Base-by-base conservation (phyloP, 306 rosid genomes). In the Argentina anserina region DNA sequence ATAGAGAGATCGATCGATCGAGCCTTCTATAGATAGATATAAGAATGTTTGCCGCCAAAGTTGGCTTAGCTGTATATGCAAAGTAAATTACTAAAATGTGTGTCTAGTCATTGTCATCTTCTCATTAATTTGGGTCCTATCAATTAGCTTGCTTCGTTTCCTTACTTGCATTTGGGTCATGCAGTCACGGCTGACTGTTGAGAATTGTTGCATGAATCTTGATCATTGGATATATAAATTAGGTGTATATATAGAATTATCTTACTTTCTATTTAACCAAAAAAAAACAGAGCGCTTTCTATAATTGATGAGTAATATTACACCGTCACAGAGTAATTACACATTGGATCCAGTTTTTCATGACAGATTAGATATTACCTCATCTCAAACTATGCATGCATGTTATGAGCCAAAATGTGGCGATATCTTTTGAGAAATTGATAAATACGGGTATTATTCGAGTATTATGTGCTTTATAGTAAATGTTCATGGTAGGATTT, bases 111-210 rank as follows among this genome's bases (percentile, higher is more conserved):
- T 3, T 26, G 12, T 69, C 62, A 34, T 56, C 23, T 25, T 26
- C 17, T 72, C 63, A 15, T 39, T 29, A 49, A 56, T 56, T 26
- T 26, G 67, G 65, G 55, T 56, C 15, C 63, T 59, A 25, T 72
- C 58, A 9, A 17, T 55, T 23, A 42, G 2, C 31, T 21, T n/a
- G 29, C 60, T 9, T n/a, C 9, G 10, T 31, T 55, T 55, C 13
- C 62, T 11, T 4, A 45, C 50, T 45, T 15, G 50, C 50, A 45
- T 45, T 45, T 56, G 63, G 63, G 63, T 56, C 63, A 56, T 18
- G 62, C 31, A 56, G 3, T 55, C 17, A 56, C 62, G 36, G 62
- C 4, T 66, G 25, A 20, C 36, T 15, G 36, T 9, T 52, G 28
- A 3, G 1, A 52, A 21, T 21, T 52, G 59, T 52, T n/a, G n/a